Conservation (phyloP, 2,329 filamentous ascomycete species). For the Sporothrix globosa region DNA sequence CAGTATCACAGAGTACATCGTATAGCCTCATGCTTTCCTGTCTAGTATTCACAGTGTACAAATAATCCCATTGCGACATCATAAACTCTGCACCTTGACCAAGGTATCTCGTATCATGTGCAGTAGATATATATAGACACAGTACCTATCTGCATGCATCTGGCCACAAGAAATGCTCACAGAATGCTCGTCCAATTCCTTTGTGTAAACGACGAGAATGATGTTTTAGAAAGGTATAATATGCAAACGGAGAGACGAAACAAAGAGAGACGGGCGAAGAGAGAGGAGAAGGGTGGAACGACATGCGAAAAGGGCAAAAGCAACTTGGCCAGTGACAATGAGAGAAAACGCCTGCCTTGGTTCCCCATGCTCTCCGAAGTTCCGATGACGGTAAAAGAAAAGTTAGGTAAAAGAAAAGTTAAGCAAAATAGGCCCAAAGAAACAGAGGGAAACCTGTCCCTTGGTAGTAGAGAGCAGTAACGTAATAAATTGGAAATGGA, state of each 20-base stretch:
- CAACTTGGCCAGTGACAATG: background rate
- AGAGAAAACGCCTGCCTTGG: conserved; percentile 15
- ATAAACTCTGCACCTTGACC: too few species aligned
- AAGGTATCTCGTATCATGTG: background rate
- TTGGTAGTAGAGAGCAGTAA: background rate
- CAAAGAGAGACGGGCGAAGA: too few species aligned
- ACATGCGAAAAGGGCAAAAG: background rate
- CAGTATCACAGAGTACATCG: too few species aligned
- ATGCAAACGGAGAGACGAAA: background rate
- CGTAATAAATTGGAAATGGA: background rate
- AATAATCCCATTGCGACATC: background rate
- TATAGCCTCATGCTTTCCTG: background rate
- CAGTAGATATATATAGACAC: background rate
- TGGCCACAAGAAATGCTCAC: background rate
- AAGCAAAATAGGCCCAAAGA: background rate
- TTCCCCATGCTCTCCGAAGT: conserved; percentile 6
- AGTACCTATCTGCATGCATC: background rate
- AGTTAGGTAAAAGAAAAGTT: background rate
- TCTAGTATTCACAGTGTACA: background rate
- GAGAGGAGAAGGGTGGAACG: background rate
- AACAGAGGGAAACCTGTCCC: background rate
- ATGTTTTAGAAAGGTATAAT: background rate
- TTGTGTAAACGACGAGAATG: background rate
- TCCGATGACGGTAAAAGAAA: background rate
- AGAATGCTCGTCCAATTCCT: background rate